Conservation (phyloP, 345 rosid genomes). For the Eutrema japonicum region DNA sequence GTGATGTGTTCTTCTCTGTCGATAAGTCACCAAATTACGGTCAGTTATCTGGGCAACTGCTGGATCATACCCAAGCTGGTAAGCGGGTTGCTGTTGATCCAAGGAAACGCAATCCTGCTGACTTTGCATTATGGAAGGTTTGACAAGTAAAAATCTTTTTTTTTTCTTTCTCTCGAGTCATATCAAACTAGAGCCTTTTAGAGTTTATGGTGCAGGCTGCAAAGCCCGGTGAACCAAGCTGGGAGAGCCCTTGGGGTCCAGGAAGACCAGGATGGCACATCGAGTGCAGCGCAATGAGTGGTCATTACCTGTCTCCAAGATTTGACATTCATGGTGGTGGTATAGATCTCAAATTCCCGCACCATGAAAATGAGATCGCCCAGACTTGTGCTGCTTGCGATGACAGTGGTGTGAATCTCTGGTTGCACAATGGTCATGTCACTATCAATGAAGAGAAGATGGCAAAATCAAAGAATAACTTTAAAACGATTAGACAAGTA, state of each 20-base stretch:
- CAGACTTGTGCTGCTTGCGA: conserved; percentile 77
- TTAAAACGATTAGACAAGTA: conserved; percentile 67
- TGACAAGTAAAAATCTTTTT: background rate
- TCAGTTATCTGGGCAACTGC: too few species aligned
- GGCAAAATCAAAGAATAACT: conserved; percentile 67
- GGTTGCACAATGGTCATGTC: conserved; percentile 86
- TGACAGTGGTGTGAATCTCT: conserved; percentile 54
- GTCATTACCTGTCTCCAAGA: conserved; percentile 55
- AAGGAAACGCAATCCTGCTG: conserved; percentile 71
- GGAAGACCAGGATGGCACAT: conserved; percentile 98
- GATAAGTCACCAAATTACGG: too few species aligned
- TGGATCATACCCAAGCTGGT: too few species aligned
- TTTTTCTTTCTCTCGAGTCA: too few species aligned
- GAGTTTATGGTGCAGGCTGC: background rate
- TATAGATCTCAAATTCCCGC: conserved; percentile 71
- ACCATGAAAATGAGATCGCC: conserved; percentile 84
- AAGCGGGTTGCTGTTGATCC: conserved; percentile 52
- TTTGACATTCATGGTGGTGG: conserved; percentile 57
- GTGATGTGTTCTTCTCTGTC: too few species aligned
- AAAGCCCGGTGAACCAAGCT: conserved; percentile 21
- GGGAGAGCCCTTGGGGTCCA: background rate
- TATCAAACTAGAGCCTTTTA: background rate
- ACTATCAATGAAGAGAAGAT: conserved; percentile 69
- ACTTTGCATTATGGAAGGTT: conserved; percentile 85
- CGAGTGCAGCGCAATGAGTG: conserved; percentile 95